These are phyloP conservation scores for Nannizziopsis barbatae DNA, from an alignment of 2,329 filamentous ascomycete species.

Conservation along the genomic window DNA sequence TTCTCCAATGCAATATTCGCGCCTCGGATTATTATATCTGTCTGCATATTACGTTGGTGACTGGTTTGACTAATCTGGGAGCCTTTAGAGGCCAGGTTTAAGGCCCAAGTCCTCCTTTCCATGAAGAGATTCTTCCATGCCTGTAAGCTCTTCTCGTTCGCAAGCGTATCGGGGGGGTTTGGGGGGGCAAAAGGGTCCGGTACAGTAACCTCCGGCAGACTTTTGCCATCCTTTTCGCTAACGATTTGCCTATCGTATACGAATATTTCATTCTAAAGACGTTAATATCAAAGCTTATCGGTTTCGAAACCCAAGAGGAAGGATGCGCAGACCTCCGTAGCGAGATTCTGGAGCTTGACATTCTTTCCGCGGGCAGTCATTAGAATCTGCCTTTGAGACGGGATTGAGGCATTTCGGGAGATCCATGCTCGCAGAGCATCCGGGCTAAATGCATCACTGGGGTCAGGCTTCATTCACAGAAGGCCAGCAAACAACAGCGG, in stretches of 20 bases:
- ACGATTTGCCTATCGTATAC: conserved; percentile 78
- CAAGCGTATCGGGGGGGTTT: conserved; percentile 64
- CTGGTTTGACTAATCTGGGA: conserved; percentile 51
- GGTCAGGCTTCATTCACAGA: conserved; percentile 15
- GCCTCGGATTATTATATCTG: conserved; percentile 54
- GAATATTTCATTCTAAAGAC: conserved; percentile 66
- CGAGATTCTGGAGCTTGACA: conserved; percentile 66
- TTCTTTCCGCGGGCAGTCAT: conserved; percentile 77
- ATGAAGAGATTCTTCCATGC: conserved; percentile 86
- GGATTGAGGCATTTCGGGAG: conserved; percentile 60
- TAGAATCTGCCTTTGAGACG: conserved; percentile 68
- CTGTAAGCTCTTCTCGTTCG: conserved; percentile 65
- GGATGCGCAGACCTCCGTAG: conserved; percentile 54
- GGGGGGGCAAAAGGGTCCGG: conserved; percentile 49
- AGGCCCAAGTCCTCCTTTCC: conserved; percentile 68
- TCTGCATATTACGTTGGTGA: conserved; percentile 41
- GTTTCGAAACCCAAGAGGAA: background rate
- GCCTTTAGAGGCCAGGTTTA: conserved; percentile 58
- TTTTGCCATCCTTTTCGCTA: conserved; percentile 33
- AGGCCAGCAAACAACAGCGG: conserved; percentile 10
- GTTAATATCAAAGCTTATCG: background rate
- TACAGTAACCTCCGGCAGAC: conserved; percentile 44
- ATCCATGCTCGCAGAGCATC: conserved; percentile 81
- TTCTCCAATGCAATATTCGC: conserved; percentile 76
- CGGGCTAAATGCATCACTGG: conserved; percentile 45